These are phyloP conservation scores for Physaria fendleri DNA, from an alignment of 345 rosid species.

Conservation along the genomic window DNA sequence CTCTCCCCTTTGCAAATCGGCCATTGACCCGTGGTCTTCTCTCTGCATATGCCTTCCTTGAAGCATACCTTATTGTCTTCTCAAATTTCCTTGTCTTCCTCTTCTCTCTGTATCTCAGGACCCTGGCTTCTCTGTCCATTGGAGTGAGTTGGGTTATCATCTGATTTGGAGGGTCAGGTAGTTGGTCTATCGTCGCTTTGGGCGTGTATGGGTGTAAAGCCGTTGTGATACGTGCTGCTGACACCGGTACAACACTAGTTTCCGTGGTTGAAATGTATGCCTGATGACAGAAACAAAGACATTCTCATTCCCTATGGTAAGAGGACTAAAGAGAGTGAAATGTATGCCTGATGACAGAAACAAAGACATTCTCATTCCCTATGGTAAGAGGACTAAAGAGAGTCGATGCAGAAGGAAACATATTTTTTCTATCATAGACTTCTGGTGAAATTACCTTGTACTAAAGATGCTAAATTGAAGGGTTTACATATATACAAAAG, in stretches of 20 bases:
- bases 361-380: constrained; percentile 22
- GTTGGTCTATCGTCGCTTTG: constrained; percentile 51
- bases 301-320: constrained; percentile 18
- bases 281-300: constrained; percentile 35
- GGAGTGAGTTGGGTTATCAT: constrained; percentile 60
- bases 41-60: constrained; percentile 96
- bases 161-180: constrained; percentile 46
- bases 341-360: constrained; percentile 44
- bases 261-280: constrained; percentile 60
- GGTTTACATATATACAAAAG: constrained; percentile 7
- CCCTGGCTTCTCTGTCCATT: constrained; percentile 87
- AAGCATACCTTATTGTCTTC: constrained; percentile 95
- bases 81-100: constrained; percentile 81
- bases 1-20: constrained; percentile 73
- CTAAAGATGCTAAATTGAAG: not conserved
- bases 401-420: constrained; percentile 10
- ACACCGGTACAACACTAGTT: constrained; percentile 56
- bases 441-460: not conserved
- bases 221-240: constrained; percentile 45
- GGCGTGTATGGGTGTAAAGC: constrained; percentile 38
- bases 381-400: constrained; percentile 23
- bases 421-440: not conserved
- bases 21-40: constrained; percentile 90
- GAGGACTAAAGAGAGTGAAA: constrained; percentile 36
- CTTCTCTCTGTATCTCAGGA: constrained; percentile 87